Evolutionary conservation across 2,329 filamentous ascomycete genomes (phyloP).

Genomic region (Scedosporium dehoogii): DNA sequence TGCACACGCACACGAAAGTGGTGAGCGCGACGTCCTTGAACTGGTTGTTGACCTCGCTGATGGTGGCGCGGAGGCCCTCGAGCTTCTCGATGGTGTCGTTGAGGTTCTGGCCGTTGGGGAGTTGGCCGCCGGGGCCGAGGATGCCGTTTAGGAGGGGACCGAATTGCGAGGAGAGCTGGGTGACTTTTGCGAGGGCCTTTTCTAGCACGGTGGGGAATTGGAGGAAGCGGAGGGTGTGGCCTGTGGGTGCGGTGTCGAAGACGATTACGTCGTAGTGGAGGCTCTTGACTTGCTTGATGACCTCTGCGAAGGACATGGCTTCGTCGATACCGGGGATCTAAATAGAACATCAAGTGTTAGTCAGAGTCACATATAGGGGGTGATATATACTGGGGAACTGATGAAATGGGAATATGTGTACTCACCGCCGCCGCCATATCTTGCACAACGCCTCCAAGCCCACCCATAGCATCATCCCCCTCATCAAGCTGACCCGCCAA

Average conservation of each 20-base stretch:
- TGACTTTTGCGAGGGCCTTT: slow-evolving; percentile 96
- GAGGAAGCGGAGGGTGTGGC: slow-evolving; percentile 95
- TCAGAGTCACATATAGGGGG: not conserved
- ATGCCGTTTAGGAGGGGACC: slow-evolving; percentile 92
- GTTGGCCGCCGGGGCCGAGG: slow-evolving; percentile 61
- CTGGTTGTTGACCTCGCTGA: slow-evolving; percentile 90
- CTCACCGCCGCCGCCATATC: slow-evolving; percentile 89
- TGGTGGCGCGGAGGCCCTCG: slow-evolving; percentile 85
- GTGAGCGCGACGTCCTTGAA: slow-evolving; percentile 96
- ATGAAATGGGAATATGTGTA: slow-evolving; percentile 1
- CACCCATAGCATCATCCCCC: slow-evolving; percentile 47
- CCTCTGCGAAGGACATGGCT: slow-evolving; percentile 98
- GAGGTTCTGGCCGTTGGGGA: slow-evolving; percentile 89
- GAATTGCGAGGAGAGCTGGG: slow-evolving; percentile 86
- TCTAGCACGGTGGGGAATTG: slow-evolving; percentile 97
- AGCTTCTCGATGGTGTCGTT: slow-evolving; percentile 91
- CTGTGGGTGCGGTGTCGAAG: slow-evolving; percentile 96
- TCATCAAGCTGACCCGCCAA: slow-evolving; percentile 69
- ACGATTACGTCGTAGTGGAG: slow-evolving; percentile 98
- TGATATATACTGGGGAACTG: not conserved
- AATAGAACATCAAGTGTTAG: not conserved
- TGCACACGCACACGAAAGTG: slow-evolving; percentile 97
- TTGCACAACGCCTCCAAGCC: slow-evolving; percentile 94
- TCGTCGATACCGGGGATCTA: slow-evolving; percentile 98
- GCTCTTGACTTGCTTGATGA: slow-evolving; percentile 97